Evolutionary conservation across 331 rosid genomes (phyloP), one percentile per base, ranked within the genome.

Genomic region (Phaseolus coccineus): DNA sequence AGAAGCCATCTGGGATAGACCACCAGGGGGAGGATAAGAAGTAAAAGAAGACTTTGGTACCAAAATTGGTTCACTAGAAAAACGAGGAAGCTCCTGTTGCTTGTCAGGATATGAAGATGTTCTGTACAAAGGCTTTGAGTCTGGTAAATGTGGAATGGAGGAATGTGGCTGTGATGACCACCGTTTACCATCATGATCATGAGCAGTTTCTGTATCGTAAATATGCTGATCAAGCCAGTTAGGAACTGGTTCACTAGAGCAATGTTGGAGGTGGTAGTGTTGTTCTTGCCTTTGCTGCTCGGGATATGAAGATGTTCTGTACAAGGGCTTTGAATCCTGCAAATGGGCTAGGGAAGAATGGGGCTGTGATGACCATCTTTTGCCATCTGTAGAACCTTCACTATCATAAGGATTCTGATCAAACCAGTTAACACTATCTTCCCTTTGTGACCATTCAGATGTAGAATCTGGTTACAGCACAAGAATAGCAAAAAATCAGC

Each of bases 11-110:
- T 76, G 85, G 28, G 89, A 84, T 84, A 77, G 82, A 71, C 88
- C 87, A 46, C 96, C 96, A 8, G 90, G 93, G 6, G 91, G 93
- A 53, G 96, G 96, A 87, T 77, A 91, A 75, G 96, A 91, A 3
- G 91, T 89, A 77, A 68, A 89, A 10, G 83, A 73, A 71, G 96
- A 89, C 77, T 89, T 88, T 8, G 93, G 90, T 3, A 50, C 74
- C 61, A 80, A 28, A 84, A 84, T 73, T 64, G 93, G 96, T 65
- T 89, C 96, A 31, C 90, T 91, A 28, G 85, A 68, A 74, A 81
- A 88, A 69, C 87, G 89, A 44, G 85, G 86, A 58, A 81, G 91
- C 72, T 85, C 85, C 46, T 84, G 93, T 14, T 80, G 86, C 80
- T 81, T 80, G 58, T 91, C 85, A 12, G 96, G 93, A 77, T 88